Percentiles rank a stretch among this genome's conserved stretches.
Conservation (phyloP, 192 early-diverging fungal genomes). For the Kickxella alabastrina region DNA sequence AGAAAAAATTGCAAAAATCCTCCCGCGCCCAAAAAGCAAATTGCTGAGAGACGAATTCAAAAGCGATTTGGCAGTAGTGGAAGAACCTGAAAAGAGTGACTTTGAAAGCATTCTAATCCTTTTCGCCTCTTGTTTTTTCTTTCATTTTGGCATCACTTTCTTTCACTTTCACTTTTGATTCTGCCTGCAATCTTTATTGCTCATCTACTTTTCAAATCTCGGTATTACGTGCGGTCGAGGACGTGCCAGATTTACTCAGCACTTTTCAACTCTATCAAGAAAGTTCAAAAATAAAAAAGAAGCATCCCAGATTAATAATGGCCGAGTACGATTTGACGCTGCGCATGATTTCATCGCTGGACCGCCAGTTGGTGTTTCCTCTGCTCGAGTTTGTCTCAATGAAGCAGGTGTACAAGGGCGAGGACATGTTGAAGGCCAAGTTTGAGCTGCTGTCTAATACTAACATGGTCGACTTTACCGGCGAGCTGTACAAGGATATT, state of each 20-base stretch:
- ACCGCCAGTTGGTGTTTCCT: conserved; percentile 90
- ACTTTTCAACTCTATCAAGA: background rate
- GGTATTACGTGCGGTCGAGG: background rate
- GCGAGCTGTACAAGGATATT: conserved; percentile 78
- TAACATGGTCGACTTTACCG: conserved; percentile 93
- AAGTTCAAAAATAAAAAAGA: background rate
- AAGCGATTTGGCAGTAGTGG: background rate
- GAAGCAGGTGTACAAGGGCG: conserved; percentile 76
- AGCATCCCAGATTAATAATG: conserved; percentile 30
- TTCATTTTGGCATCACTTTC: background rate
- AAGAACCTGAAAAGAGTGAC: background rate
- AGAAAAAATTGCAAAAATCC: background rate
- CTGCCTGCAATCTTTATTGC: background rate
- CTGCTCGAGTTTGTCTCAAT: conserved; percentile 83
- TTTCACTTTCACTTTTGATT: background rate
- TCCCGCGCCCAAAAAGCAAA: background rate
- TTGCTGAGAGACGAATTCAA: background rate
- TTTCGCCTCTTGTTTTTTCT: background rate
- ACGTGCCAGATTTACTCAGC: background rate
- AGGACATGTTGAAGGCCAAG: conserved; percentile 80
- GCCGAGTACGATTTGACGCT: conserved; percentile 74
- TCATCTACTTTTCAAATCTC: background rate
- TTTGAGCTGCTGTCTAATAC: conserved; percentile 83
- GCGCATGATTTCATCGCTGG: conserved; percentile 81
- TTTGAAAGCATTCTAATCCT: too few species aligned